A percentile compares a stretch with the other conserved stretches of the same genome.
phyloP scores from a whole-genome alignment of 305 asterid genomes.

The Fraxinus sp. region DNA sequence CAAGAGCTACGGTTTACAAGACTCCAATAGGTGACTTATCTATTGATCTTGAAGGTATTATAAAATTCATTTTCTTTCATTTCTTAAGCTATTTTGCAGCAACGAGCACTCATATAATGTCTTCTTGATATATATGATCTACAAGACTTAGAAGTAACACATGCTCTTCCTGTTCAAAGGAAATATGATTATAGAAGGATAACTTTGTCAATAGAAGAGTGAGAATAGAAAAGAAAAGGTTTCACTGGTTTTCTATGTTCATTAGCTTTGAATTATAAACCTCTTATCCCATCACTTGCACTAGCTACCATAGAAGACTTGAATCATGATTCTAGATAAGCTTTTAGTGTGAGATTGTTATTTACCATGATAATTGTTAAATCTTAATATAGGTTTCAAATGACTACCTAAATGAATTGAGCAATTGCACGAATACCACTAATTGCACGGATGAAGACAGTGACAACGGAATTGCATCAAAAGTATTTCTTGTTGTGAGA shows the following conservation, averaged over 20 bases:
- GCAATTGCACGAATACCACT: neutral
- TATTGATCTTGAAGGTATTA: slow-evolving; percentile 84
- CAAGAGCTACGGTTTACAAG: slow-evolving; percentile 77
- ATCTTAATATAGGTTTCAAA: neutral
- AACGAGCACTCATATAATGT: neutral
- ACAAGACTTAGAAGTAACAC: neutral
- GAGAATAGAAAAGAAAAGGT: neutral
- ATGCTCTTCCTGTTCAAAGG: neutral
- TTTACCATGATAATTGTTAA: neutral
- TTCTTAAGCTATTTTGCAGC: neutral
- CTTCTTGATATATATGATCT: neutral
- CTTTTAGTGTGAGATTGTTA: neutral
- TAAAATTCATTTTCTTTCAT: neutral
- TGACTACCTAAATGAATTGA: neutral
- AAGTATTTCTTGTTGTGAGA: neutral
- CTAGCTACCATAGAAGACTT: neutral
- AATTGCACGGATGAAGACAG: neutral
- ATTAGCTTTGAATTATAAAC: neutral
- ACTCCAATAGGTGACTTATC: slow-evolving; percentile 95
- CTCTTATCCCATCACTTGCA: neutral
- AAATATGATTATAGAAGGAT: neutral
- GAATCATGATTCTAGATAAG: neutral
- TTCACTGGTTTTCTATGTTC: neutral
- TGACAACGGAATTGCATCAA: neutral
- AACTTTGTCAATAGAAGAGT: neutral